Percentiles rank a stretch among this genome's conserved stretches.
Conservation (phyloP, 78 protist genomes). For the Dictyostelium intermedium region DNA sequence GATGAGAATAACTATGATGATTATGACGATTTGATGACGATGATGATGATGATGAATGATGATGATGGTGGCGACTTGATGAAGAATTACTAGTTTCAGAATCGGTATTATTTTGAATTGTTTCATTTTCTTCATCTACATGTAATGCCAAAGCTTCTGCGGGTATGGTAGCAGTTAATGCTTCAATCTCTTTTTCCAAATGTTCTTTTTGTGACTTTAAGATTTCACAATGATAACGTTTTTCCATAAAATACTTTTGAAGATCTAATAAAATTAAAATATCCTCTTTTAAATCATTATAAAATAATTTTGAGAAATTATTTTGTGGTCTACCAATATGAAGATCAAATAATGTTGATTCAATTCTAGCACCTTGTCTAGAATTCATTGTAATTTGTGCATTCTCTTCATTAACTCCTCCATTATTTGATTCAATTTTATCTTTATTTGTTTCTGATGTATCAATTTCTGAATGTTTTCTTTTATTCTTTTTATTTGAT, state of each 20-base stretch:
- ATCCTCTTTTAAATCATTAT: constrained; percentile 70
- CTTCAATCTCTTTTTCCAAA: constrained; percentile 42
- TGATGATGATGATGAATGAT: too few relatives aligned
- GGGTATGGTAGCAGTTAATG: background rate
- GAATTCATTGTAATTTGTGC: background rate
- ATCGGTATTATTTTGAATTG: constrained; percentile 19
- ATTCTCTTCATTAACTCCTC: background rate
- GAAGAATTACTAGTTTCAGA: background rate
- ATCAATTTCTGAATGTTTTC: constrained; percentile 1
- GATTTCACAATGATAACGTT: constrained; percentile 69
- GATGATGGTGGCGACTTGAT: background rate
- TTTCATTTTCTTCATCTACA: constrained; percentile 66
- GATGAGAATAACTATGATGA: background rate
- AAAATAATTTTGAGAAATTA: constrained; percentile 15
- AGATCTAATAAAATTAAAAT: constrained; percentile 37
- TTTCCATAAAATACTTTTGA: constrained; percentile 57
- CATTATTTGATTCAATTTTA: background rate
- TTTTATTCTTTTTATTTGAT: constrained; percentile 18
- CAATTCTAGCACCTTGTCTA: constrained; percentile 44
- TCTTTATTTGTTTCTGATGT: background rate
- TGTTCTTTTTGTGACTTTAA: constrained; percentile 39
- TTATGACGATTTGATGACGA: background rate
- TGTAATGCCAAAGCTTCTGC: constrained; percentile 32
- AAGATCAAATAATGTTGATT: constrained; percentile 44
- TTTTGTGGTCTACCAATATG: constrained; percentile 27